Percentiles rank a stretch among this genome's conserved stretches.
These are phyloP conservation scores for Mortierella alpina DNA, from an alignment of 192 early-diverging fungal genomes.

Conservation along the genomic window DNA sequence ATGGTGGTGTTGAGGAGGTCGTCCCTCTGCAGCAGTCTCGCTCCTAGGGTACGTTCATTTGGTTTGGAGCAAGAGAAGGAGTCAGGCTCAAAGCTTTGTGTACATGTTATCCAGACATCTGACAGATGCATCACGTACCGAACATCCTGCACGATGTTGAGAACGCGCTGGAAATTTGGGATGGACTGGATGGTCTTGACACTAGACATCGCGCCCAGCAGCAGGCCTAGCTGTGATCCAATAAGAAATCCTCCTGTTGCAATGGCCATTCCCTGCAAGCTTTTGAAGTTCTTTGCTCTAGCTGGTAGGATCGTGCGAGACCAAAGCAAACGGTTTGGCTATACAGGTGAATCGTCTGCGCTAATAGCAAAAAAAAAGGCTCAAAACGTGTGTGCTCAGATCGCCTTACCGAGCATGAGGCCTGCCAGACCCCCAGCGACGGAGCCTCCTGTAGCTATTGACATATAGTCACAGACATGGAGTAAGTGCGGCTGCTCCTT, in stretches of 20 bases:
- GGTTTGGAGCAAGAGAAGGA: not conserved
- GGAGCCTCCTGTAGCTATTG: constrained; percentile 36
- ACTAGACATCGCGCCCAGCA: constrained; percentile 43
- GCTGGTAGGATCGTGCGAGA: not conserved
- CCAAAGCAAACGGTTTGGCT: not conserved
- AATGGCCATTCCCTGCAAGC: constrained; percentile 20
- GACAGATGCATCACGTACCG: constrained; percentile 8
- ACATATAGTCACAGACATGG: not conserved
- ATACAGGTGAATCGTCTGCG: not conserved
- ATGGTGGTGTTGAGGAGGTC: constrained; percentile 26
- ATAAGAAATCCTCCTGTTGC: constrained; percentile 28
- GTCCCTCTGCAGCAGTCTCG: not conserved
- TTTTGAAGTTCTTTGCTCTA: constrained; percentile 41
- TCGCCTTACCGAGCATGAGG: constrained; percentile 34
- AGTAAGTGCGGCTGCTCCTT: not conserved
- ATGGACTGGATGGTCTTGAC: constrained; percentile 46
- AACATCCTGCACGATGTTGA: constrained; percentile 45
- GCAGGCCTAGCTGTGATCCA: constrained; percentile 31
- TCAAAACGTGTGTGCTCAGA: not conserved
- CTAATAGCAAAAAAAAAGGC: not conserved
- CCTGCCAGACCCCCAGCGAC: constrained; percentile 31
- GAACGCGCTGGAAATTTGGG: constrained; percentile 42
- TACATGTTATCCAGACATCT: not conserved
- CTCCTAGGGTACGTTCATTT: constrained; percentile 8
- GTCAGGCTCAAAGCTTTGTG: not conserved